These are phyloP conservation scores for Calamus simplicifolius DNA, from an alignment of 176 grass and related monocot genomes.

Conservation along the genomic window DNA sequence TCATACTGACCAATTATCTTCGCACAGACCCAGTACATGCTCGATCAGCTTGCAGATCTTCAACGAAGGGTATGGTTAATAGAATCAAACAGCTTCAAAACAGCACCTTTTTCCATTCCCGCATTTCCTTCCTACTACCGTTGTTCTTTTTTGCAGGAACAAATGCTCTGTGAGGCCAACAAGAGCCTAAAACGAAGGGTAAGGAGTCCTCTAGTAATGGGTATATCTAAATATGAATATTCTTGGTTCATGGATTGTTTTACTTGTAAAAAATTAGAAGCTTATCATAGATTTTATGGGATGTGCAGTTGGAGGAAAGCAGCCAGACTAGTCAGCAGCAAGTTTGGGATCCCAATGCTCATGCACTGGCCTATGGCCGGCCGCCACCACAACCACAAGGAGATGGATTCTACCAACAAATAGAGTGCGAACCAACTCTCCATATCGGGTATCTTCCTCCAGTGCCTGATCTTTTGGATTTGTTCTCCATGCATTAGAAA, in stretches of 20 bases:
- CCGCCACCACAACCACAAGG: constrained; percentile 45
- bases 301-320: constrained; percentile 67
- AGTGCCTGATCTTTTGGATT: background rate
- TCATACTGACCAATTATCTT: background rate
- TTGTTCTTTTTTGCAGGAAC: constrained; percentile 38
- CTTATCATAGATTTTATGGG: too few relatives aligned
- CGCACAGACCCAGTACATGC: constrained; percentile 74
- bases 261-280: too few relatives aligned
- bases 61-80: constrained; percentile 54
- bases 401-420: constrained; percentile 74
- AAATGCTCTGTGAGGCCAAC: constrained; percentile 72
- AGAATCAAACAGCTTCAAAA: background rate
- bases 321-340: constrained; percentile 53
- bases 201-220: constrained; percentile 7
- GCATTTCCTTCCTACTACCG: too few relatives aligned
- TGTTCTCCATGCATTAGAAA: constrained; percentile 3
- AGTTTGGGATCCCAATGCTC: constrained; percentile 58
- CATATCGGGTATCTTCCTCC: constrained; percentile 56
- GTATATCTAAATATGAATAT: background rate
- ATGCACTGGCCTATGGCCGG: constrained; percentile 53
- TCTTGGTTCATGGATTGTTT: too few relatives aligned
- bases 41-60: constrained; percentile 62
- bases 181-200: constrained; percentile 77
- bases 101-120: too few relatives aligned
- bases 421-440: constrained; percentile 75